These are phyloP conservation scores for Oryza glumipatula DNA, from an alignment of 176 grass and related monocot species.

Conservation along the genomic window DNA sequence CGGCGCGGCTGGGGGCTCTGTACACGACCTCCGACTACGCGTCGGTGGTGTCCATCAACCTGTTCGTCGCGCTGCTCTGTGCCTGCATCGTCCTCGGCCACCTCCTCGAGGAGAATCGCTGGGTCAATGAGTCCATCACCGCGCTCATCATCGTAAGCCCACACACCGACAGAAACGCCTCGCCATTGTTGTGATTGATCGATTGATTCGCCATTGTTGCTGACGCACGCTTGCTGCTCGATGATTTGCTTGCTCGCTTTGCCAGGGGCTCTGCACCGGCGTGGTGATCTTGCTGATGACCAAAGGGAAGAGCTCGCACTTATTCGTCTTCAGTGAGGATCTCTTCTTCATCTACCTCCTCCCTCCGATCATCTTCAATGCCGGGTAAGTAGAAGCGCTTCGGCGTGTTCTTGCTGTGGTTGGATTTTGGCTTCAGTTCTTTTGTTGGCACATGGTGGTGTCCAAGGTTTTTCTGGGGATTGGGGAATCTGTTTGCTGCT, in stretches of 20 bases:
- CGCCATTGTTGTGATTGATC: not conserved
- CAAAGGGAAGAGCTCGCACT: constrained; percentile 87
- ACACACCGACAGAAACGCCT: too few relatives aligned
- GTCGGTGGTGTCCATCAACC: constrained; percentile 92
- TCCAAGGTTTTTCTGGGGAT: constrained; percentile 1
- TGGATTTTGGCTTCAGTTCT: not conserved
- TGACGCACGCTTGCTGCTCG: not conserved
- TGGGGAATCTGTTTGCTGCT: not conserved
- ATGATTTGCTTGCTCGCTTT: not conserved
- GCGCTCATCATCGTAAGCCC: constrained; percentile 75
- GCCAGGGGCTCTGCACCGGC: constrained; percentile 86
- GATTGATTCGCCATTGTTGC: not conserved
- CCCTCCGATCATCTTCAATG: constrained; percentile 98
- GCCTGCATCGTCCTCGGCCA: constrained; percentile 95
- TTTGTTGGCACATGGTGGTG: not conserved
- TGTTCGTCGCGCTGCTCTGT: constrained; percentile 85
- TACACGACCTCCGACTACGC: constrained; percentile 72
- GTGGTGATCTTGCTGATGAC: constrained; percentile 86
- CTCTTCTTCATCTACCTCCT: constrained; percentile 99
- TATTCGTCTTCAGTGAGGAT: constrained; percentile 98
- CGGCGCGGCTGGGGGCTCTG: constrained; percentile 55
- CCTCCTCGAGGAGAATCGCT: constrained; percentile 88
- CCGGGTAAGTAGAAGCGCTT: constrained; percentile 57
- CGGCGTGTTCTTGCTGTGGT: not conserved
- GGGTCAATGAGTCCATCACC: constrained; percentile 98